Conservation (phyloP, 805 yeast species). For the Wickerhamiella nectarea region DNA sequence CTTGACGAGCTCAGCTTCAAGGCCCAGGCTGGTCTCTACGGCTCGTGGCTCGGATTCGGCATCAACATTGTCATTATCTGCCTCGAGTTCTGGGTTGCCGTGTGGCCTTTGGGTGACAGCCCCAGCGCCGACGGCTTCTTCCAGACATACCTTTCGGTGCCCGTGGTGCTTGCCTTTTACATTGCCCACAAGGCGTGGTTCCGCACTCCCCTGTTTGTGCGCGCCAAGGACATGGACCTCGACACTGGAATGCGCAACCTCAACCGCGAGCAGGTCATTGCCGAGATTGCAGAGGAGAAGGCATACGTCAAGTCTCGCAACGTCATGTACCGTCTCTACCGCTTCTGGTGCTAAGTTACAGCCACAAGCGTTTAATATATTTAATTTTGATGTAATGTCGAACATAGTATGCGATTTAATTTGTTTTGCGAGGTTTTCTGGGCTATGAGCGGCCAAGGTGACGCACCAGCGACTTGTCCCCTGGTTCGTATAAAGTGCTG, state of each 20-base stretch:
- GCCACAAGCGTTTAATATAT: neutral
- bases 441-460: no score
- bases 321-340: conserved; percentile 37
- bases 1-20: conserved; percentile 44
- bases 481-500: no score
- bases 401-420: no score
- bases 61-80: conserved; percentile 40
- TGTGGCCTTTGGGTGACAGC: conserved; percentile 35
- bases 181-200: conserved; percentile 38
- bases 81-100: conserved; percentile 57
- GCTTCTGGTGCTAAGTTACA: conserved; percentile 40
- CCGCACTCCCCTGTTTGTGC: conserved; percentile 28
- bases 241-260: conserved; percentile 49
- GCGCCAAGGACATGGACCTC: conserved; percentile 41
- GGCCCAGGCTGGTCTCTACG: conserved; percentile 45
- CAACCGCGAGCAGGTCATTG: conserved; percentile 39
- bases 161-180: conserved; percentile 33
- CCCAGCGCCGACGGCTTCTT: conserved; percentile 32
- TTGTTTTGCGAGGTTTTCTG: no score
- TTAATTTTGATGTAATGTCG: neutral
- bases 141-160: conserved; percentile 39
- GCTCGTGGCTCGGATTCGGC: conserved; percentile 42
- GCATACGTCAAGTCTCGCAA: conserved; percentile 32
- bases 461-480: no score
- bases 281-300: conserved; percentile 43